Conservation (phyloP, 352 stramenopile species). For the Globisporangium perplexum region DNA sequence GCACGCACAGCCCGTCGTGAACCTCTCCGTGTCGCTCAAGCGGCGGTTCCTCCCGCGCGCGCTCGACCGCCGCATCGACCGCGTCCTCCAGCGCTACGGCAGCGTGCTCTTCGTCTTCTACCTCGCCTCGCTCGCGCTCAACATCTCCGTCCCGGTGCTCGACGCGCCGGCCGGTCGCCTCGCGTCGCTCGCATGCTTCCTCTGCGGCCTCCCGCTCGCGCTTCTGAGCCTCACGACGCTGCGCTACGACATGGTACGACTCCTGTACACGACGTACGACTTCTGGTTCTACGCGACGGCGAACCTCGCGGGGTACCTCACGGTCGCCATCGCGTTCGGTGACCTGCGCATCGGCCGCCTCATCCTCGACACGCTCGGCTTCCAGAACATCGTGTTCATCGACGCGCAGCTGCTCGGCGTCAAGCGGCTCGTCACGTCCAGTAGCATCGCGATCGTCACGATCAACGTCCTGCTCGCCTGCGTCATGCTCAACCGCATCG, state of each 20-base stretch:
- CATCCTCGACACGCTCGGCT: slow-evolving; percentile 23
- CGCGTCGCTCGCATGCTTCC: slow-evolving; percentile 5
- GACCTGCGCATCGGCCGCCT: slow-evolving; percentile 17
- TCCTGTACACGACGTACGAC: slow-evolving; percentile 26
- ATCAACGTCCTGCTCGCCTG: slow-evolving; percentile 17
- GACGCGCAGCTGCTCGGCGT: slow-evolving; percentile 24
- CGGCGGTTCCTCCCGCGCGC: slow-evolving; percentile 10
- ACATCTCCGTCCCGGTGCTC: slow-evolving; percentile 14
- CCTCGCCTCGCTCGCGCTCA: slow-evolving; percentile 14
- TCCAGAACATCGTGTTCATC: slow-evolving; percentile 25
- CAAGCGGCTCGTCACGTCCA: slow-evolving; percentile 4
- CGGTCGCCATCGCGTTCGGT: slow-evolving; percentile 11
- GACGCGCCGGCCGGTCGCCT: slow-evolving; percentile 7
- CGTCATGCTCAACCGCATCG: slow-evolving; percentile 18
- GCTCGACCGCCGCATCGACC: slow-evolving; percentile 10
- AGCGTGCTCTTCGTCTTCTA: slow-evolving; percentile 5
- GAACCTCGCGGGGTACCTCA: slow-evolving; percentile 9
- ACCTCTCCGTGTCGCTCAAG: slow-evolving; percentile 28
- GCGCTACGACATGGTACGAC: slow-evolving; percentile 25
- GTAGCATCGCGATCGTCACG: slow-evolving; percentile 8
- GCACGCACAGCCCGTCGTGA: slow-evolving; percentile 13
- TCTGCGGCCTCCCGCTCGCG: slow-evolving; percentile 15
- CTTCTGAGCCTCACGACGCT: slow-evolving; percentile 19
- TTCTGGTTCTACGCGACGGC: slow-evolving; percentile 32
- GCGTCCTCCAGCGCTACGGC: slow-evolving; percentile 17